phyloP scores from a whole-genome alignment of 192 early-diverging fungal species.

The Bifiguratus adelaidae region DNA sequence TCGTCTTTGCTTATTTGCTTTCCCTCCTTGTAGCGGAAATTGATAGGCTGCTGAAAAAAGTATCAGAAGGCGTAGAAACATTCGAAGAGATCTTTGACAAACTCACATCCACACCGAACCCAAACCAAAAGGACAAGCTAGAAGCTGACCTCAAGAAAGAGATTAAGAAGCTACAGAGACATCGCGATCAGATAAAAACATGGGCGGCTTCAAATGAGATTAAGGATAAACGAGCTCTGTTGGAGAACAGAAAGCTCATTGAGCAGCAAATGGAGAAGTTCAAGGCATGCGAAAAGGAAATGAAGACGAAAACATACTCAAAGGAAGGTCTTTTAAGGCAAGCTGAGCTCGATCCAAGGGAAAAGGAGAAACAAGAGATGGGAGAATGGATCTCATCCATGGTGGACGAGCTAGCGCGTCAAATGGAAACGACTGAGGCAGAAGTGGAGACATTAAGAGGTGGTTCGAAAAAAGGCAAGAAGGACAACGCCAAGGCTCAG shows the following conservation, averaged over 20 bases:
- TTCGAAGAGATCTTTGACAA: constrained; percentile 91
- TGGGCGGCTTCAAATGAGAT: constrained; percentile 93
- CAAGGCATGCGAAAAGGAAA: constrained; percentile 96
- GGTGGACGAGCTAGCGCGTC: constrained; percentile 75
- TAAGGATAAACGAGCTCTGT: constrained; percentile 88
- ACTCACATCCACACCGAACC: constrained; percentile 65
- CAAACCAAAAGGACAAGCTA: constrained; percentile 93
- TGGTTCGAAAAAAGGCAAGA: constrained; percentile 65
- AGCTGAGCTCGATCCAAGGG: constrained; percentile 85
- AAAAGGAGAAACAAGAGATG: constrained; percentile 81
- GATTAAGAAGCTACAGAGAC: constrained; percentile 96
- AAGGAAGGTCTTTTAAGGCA: constrained; percentile 82
- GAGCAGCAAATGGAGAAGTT: constrained; percentile 99
- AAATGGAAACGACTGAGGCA: constrained; percentile 90
- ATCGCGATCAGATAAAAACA: constrained; percentile 95
- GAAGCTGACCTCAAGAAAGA: constrained; percentile 96
- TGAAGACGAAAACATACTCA: constrained; percentile 98
- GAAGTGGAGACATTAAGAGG: constrained; percentile 68
- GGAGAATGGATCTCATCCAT: constrained; percentile 75
- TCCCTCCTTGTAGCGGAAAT: constrained; percentile 67
- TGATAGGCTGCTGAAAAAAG: constrained; percentile 90
- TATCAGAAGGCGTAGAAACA: constrained; percentile 88
- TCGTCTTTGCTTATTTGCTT: not conserved
- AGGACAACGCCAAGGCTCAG: constrained; percentile 69
- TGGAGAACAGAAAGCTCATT: constrained; percentile 89